phyloP scores from a whole-genome alignment of 2,329 filamentous ascomycete genomes.

The Xylariaceae sp. region DNA sequence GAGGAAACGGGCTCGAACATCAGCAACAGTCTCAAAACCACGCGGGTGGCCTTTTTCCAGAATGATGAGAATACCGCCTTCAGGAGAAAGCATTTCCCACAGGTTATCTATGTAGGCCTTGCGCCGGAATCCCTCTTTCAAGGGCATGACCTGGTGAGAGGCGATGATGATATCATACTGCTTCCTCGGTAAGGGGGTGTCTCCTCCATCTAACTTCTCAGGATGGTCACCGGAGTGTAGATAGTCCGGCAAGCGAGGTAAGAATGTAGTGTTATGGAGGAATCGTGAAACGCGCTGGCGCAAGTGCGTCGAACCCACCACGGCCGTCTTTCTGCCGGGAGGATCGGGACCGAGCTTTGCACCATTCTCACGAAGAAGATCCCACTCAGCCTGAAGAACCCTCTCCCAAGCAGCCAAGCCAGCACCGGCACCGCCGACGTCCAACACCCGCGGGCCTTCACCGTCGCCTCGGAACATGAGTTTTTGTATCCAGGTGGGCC shows the following conservation, averaged over 20 bases:
- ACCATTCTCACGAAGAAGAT: slow-evolving; percentile 54
- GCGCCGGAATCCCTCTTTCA: slow-evolving; percentile 70
- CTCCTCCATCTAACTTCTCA: slow-evolving; percentile 53
- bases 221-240: slow-evolving; percentile 58
- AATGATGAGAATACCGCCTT: slow-evolving; percentile 80
- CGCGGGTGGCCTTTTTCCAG: slow-evolving; percentile 87
- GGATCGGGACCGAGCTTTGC: slow-evolving; percentile 37
- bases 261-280: slow-evolving; percentile 83
- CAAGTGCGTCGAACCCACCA: slow-evolving; percentile 70
- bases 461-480: slow-evolving; percentile 55
- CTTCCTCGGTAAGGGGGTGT: slow-evolving; percentile 58
- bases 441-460: slow-evolving; percentile 59
- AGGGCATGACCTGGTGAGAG: slow-evolving; percentile 71
- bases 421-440: slow-evolving; percentile 69
- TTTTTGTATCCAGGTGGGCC: slow-evolving; percentile 62
- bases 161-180: slow-evolving; percentile 86
- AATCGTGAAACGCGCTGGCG: slow-evolving; percentile 70
- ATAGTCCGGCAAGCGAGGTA: slow-evolving; percentile 87
- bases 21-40: slow-evolving; percentile 88
- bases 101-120: slow-evolving; percentile 79
- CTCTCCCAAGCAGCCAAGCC: slow-evolving; percentile 72
- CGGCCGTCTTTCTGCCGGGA: slow-evolving; percentile 70
- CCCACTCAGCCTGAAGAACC: slow-evolving; percentile 76
- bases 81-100: slow-evolving; percentile 77
- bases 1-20: slow-evolving; percentile 73